Percentiles rank a stretch among this genome's conserved stretches.
These are phyloP conservation scores for Spergularia azorica DNA, from an alignment of 179 eudicot genomes.

Conservation along the genomic window DNA sequence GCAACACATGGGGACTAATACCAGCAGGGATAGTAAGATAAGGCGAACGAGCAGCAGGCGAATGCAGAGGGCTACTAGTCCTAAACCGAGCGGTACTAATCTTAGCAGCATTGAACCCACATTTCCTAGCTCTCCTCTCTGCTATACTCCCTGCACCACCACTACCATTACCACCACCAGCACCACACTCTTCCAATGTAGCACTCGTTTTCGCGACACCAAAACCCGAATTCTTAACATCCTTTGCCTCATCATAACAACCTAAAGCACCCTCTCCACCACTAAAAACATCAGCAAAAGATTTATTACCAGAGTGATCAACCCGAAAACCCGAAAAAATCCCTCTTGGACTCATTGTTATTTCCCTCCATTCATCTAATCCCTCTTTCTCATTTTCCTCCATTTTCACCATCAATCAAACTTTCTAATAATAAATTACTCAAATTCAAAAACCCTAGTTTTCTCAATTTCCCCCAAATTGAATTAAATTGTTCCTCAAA, in stretches of 20 bases:
- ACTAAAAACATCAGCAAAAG: conserved; percentile 5
- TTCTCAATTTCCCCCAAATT: background rate
- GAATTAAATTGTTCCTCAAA: background rate
- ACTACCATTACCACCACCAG: background rate
- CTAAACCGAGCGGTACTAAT: conserved; percentile 38
- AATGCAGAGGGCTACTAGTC: conserved; percentile 23
- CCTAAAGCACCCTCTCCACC: conserved; percentile 16
- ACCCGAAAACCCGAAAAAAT: conserved; percentile 17
- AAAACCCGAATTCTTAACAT: conserved; percentile 6
- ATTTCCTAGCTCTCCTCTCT: conserved; percentile 57
- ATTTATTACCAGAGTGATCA: conserved; percentile 5
- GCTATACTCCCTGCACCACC: conserved; percentile 48
- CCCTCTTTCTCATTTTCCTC: conserved; percentile 27
- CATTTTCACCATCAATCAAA: conserved; percentile 17
- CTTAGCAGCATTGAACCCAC: conserved; percentile 51
- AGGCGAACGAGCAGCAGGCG: conserved; percentile 29
- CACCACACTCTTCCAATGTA: background rate
- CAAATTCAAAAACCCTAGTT: background rate
- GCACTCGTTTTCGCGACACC: conserved; percentile 6
- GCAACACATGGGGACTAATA: conserved; percentile 37
- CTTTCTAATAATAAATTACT: background rate
- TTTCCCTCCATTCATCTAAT: conserved; percentile 31
- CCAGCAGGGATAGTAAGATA: conserved; percentile 33
- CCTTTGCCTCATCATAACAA: conserved; percentile 14
- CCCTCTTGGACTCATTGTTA: conserved; percentile 22